Conservation (phyloP, 2,329 filamentous ascomycete genomes). For the Fusarium robinianum region DNA sequence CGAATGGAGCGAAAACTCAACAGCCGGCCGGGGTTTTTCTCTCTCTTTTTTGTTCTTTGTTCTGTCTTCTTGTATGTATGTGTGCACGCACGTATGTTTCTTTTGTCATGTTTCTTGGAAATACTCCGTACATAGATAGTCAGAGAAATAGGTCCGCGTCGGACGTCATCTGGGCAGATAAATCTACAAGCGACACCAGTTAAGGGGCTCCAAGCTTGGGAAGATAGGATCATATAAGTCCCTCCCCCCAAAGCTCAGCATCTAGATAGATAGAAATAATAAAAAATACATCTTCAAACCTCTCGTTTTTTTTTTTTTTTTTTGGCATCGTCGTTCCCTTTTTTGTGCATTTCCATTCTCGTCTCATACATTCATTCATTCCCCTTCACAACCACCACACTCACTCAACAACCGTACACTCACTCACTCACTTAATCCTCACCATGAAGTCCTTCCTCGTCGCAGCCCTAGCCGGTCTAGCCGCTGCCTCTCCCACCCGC, state of each 20-base stretch:
- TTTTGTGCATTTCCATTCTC: background rate
- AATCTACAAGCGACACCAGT: background rate
- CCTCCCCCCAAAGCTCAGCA: background rate
- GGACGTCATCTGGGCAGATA: conserved; percentile 9
- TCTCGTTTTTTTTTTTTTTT: background rate
- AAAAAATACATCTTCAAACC: background rate
- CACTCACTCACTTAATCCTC: background rate
- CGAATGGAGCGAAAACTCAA: conserved; percentile 11
- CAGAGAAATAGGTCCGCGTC: conserved; percentile 3
- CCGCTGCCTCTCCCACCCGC: conserved; percentile 7
- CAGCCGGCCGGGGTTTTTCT: background rate
- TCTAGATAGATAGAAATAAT: background rate
- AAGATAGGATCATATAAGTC: background rate
- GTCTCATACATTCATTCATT: background rate
- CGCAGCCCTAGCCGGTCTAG: conserved; percentile 17
- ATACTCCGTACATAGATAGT: background rate
- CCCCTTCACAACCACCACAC: background rate
- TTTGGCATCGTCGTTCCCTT: background rate
- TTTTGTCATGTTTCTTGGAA: no score
- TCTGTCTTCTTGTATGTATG: no score
- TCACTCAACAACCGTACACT: background rate
- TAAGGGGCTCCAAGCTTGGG: background rate
- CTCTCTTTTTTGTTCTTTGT: no score
- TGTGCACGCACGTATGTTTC: no score
- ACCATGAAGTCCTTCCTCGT: conserved; percentile 11